Base-by-base conservation (phyloP, 202 grass and related monocot genomes). In the Eragrostis tef region DNA sequence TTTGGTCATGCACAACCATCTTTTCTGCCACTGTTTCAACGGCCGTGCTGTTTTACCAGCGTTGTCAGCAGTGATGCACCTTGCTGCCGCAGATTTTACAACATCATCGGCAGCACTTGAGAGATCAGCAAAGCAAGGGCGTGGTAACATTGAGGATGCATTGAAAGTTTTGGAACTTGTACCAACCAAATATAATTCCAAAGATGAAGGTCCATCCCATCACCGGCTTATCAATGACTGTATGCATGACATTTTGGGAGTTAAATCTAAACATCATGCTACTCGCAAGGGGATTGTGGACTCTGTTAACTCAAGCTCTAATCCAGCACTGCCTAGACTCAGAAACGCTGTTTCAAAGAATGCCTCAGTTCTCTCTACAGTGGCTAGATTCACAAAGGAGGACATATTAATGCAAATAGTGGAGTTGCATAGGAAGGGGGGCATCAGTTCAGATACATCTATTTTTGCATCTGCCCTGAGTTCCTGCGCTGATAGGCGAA, bases 191-290 rank as follows among this genome's bases (percentile, higher is more conserved):
- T 36, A 64, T 79, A 7, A 53, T 46, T 64, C 16, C 22, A 24
- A 75, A 43, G 77, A 67, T 3, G 57, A 75, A 60, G 78, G 43
- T 64, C 64, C 49, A 15, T 71, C 76, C 43, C 88, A 90, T 82
- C 80, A 24, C 41, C 86, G 72, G 54, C 77, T 94, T 77, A 82
- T 94, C 70, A 71, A 57, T 11, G 54, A 79, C 74, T 89, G 83
- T 49, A 91, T 90, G 86, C 67, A 62, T 77, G 88, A 82, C 65
- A 80, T 94, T 27, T 51, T 88, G 68, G 83, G 79, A 52, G 71
- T 41, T 67, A 67, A 65, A 67, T 29, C 61, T 24, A 67, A 34
- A 64, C 47, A 16, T 19, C 22, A 17, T 44, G 64, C 12, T 20
- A 66, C 41, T 57, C 50, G 0, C 6, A 77, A 65, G 46, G 70